A percentile compares a stretch with the other conserved stretches of the same genome.
Evolutionary conservation across 129 eudicot genomes (phyloP).

Genomic region (Lactuca sativa): DNA sequence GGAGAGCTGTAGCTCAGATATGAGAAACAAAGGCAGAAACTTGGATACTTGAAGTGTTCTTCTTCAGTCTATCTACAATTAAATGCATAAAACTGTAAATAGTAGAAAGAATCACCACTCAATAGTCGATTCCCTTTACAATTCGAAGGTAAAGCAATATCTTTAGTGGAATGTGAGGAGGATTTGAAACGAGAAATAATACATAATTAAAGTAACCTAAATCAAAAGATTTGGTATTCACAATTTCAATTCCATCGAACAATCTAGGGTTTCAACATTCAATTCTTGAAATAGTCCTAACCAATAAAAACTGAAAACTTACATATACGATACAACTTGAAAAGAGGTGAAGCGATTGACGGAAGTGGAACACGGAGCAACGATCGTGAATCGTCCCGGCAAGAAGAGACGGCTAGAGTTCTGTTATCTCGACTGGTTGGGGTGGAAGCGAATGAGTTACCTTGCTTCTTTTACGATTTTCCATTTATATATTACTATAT

Average conservation of each 20-base stretch:
- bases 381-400: not conserved
- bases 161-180: not conserved
- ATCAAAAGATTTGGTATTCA: not conserved
- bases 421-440: too few species aligned
- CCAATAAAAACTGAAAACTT: not conserved
- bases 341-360: not conserved
- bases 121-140: not conserved
- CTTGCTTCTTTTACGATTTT: too few species aligned
- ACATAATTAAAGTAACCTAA: not conserved
- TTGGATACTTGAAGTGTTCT: not conserved
- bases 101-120: not conserved
- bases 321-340: not conserved
- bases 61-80: not conserved
- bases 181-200: not conserved
- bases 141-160: not conserved
- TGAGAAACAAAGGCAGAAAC: not conserved
- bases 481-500: too few species aligned
- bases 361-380: not conserved
- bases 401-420: not conserved
- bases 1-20: not conserved
- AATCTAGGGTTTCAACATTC: conserved; percentile 19
- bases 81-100: not conserved
- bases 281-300: not conserved
- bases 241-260: not conserved
- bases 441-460: too few species aligned